Percentiles rank a stretch among this genome's conserved stretches.
phyloP scores from a whole-genome alignment of 495 filamentous ascomycete species.

The Annulohypoxylon maeteangense region DNA sequence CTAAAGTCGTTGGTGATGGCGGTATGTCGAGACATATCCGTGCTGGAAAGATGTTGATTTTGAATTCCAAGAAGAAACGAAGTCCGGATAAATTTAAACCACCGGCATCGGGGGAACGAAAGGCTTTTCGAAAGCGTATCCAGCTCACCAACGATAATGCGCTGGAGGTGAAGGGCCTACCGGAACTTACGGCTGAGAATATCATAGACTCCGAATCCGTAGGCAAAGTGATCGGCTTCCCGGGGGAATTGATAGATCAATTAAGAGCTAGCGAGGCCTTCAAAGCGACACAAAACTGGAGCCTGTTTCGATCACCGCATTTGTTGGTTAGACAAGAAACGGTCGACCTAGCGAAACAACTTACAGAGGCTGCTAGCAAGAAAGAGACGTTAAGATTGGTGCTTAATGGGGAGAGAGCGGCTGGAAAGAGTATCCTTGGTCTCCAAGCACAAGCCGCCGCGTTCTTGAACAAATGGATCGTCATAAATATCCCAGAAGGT shows the following conservation, averaged over 20 bases:
- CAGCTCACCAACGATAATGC: conserved; percentile 95
- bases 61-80: conserved; percentile 65
- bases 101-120: conserved; percentile 81
- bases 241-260: conserved; percentile 75
- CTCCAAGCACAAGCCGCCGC: conserved; percentile 87
- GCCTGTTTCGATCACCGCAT: conserved; percentile 81
- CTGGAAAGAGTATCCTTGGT: conserved; percentile 86
- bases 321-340: conserved; percentile 80
- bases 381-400: conserved; percentile 72
- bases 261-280: conserved; percentile 87
- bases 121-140: conserved; percentile 85
- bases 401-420: conserved; percentile 75
- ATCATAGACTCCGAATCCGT: conserved; percentile 63
- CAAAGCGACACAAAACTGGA: conserved; percentile 91
- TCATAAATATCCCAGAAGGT: conserved; percentile 94
- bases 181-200: conserved; percentile 66
- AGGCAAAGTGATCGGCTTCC: conserved; percentile 75
- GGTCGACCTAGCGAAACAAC: conserved; percentile 70
- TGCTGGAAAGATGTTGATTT: conserved; percentile 50
- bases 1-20: conserved; percentile 32
- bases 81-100: conserved; percentile 54
- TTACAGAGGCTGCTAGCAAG: conserved; percentile 64
- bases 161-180: conserved; percentile 73
- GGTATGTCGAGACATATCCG: conserved; percentile 40
- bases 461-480: conserved; percentile 85